Base-by-base conservation (phyloP, 345 rosid species). In the Jatropha curcas region DNA sequence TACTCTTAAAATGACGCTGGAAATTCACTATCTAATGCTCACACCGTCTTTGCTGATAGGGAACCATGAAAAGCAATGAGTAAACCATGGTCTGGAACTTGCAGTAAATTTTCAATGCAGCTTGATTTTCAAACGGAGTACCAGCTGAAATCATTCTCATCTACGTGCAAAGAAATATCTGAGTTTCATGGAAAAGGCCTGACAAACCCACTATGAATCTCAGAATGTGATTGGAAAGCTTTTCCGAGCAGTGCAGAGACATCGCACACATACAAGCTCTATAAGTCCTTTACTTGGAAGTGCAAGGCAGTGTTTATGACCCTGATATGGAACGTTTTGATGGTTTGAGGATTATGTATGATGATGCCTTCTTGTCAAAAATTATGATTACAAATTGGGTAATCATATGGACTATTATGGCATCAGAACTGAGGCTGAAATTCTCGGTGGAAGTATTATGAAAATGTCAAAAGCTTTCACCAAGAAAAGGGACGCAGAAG, bases 51-150 rank as follows among this genome's bases (percentile, higher is more conserved):
- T 77, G 88, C 89, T 10, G 92, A 88, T 60, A 72, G 60, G 72
- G 80, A 80, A 63, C 73, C 24, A 16, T 4, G 0, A 11, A 84
- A 78, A 75, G 89, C 89, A 52, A 79, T 82, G 84, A 81, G 89
- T 63, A 0, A 7, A 1, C 76, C 74, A 33, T 88, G 91, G n/a
- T 39, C 0, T 86, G 52, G 71, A 79, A 64, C 89, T 88, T 28
- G 88, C 91, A 2, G 89, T 88, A 14, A 89, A 86, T 75, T 88
- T 88, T 72, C 88, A n/a, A n/a, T n/a, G n/a, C n/a, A n/a, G n/a
- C n/a, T n/a, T n/a, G n/a, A n/a, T n/a, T n/a, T n/a, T n/a, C 89
- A 0, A 88, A 88, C 39, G 89, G 89, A 17, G 82, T 88, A 3
- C 88, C 91, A 4, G 89, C 91, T 13, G 84, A 51, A 72, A 75